phyloP scores from a whole-genome alignment of 257 asterid species.

The Avicennia marina region DNA sequence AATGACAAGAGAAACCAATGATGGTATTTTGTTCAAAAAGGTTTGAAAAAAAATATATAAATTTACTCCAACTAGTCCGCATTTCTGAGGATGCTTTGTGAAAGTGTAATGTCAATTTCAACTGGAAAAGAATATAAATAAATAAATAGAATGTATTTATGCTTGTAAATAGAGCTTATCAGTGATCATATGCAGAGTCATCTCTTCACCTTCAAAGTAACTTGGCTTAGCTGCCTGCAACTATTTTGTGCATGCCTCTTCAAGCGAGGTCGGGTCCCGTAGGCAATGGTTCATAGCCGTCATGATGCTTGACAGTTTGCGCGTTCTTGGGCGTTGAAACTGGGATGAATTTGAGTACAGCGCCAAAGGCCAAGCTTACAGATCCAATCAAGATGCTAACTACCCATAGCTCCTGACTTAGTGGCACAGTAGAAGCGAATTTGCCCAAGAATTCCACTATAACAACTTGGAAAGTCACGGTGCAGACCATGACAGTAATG shows the following conservation, averaged over 20 bases:
- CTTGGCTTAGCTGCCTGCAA: background rate
- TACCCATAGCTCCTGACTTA: slow-evolving; percentile 50
- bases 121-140: too few species aligned
- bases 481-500: slow-evolving; percentile 40
- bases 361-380: slow-evolving; percentile 42
- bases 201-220: background rate
- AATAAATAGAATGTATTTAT: background rate
- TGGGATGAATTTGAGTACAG: slow-evolving; percentile 57
- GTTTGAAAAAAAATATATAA: too few species aligned
- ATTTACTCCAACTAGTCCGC: too few species aligned
- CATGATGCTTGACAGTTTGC: slow-evolving; percentile 31
- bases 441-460: slow-evolving; percentile 64
- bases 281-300: slow-evolving; percentile 69
- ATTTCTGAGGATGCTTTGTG: too few species aligned
- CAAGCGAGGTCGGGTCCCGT: slow-evolving; percentile 69
- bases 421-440: slow-evolving; percentile 58
- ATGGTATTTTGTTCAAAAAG: too few species aligned
- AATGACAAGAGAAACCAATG: too few species aligned
- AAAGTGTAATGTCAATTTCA: too few species aligned
- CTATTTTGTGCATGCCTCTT: slow-evolving; percentile 2
- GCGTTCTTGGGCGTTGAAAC: slow-evolving; percentile 19
- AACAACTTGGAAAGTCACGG: slow-evolving; percentile 58
- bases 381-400: slow-evolving; percentile 54
- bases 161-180: background rate
- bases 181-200: background rate